Evolutionary conservation across 352 stramenopile genomes (phyloP), one percentile per base, ranked within the genome.

Genomic region (Peronospora belbahrii): DNA sequence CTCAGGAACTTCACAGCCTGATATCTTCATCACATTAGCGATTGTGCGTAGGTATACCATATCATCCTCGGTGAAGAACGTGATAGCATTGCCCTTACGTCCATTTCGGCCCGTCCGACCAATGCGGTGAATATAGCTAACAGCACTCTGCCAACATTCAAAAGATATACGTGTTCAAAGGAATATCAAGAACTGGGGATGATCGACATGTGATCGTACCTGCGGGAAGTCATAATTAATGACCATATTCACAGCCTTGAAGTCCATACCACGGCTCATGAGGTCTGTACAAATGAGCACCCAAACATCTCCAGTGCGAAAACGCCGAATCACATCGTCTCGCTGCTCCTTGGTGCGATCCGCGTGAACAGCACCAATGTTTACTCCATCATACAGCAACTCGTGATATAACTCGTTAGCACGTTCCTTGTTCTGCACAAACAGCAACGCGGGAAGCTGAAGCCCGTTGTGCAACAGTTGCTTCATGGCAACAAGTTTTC

Each of bases 141-240:
- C 78, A 17, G 79, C 79, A 45, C 83, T 89, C 74, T 85, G 49
- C 39, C 25, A 47, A 48, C 33, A 34, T 34, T 22, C 7, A 38
- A 38, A 42, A 42, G 23, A 7, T 38, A 37, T n/a, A 48, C 19
- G 34, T 31, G 20, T 57, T 42, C 45, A 6, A 27, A 15, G 15
- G 1, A n/a, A 47, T 30, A 19, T 37, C 2, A 28, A 37, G 0
- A 47, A 2, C 5, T 10, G 18, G n/a, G 25, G 15, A 50, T 10
- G 37, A 27, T 10, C 31, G 19, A n/a, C 6, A 25, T 2, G 5
- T 22, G n/a, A n/a, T 42, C 45, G 30, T 60, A 80, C 70, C 66
- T 93, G 87, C 6, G 97, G 96, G 53, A 99, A 97, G 70, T 99
- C 96, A 60, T 98, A 99, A 69, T 99, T 99, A 63, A 99, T 97